Percentiles rank a stretch among this genome's conserved stretches.
Evolutionary conservation across 805 yeast genomes (phyloP).

Genomic region (Tetrapisispora fleetii): DNA sequence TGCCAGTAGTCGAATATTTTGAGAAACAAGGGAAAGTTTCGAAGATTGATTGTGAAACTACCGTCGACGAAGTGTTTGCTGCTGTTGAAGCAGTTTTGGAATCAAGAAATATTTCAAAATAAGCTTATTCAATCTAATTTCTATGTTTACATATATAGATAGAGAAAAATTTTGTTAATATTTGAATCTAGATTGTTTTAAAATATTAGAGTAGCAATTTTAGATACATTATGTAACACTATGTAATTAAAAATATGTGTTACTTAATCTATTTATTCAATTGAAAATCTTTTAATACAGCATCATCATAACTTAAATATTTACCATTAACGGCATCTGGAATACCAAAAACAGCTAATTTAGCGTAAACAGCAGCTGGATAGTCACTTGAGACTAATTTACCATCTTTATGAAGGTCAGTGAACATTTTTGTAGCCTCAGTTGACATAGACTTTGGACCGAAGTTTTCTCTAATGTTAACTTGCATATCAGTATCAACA

Average conservation of each 20-base stretch:
- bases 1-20: slow-evolving; percentile 87
- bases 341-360: slow-evolving; percentile 54
- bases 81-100: slow-evolving; percentile 41
- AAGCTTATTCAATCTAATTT: not conserved
- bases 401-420: slow-evolving; percentile 46
- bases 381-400: slow-evolving; percentile 56
- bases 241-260: not conserved
- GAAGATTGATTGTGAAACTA: slow-evolving; percentile 64
- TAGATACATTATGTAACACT: not conserved
- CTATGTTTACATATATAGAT: no score
- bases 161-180: not conserved
- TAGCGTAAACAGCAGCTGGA: slow-evolving; percentile 64
- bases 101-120: slow-evolving; percentile 1
- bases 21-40: slow-evolving; percentile 67
- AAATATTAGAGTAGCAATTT: not conserved
- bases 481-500: slow-evolving; percentile 86
- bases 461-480: slow-evolving; percentile 55
- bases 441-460: slow-evolving; percentile 51
- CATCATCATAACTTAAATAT: slow-evolving; percentile 53
- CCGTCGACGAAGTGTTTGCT: slow-evolving; percentile 69
- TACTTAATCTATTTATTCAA: not conserved
- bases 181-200: no score
- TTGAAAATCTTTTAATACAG: not conserved
- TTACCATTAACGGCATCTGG: slow-evolving; percentile 50
- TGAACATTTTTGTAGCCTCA: slow-evolving; percentile 50